Base-by-base conservation (phyloP, 2,329 filamentous ascomycete genomes). In the Intubia oerlemansii region DNA sequence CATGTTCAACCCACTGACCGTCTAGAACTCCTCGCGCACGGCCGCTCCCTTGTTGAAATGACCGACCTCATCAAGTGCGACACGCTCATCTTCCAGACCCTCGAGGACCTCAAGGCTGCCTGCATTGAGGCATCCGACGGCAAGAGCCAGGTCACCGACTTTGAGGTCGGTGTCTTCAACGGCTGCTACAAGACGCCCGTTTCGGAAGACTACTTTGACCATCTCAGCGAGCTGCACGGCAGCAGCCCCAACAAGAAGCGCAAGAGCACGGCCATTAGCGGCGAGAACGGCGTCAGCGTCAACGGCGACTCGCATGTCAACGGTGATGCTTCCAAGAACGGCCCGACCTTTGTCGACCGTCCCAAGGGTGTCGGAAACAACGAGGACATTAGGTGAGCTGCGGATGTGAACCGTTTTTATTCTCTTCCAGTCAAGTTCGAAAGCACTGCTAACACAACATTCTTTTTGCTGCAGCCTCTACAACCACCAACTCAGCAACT, bases 151-250 rank as follows among this genome's bases (percentile, higher is more conserved):
- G 26, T 38, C 17, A 24, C 18, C 7, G 59, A 74, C 32, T 93
- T 93, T 39, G 85, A 95, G 46, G 71, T 90, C 3, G 84, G 85
- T 30, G 84, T 93, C 7, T 93, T 95, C 54, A 81, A 72, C 44
- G 85, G 85, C 25, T 68, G 71, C 37, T 93, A 93, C 49, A 61
- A 79, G 35, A 93, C 85, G 0, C 68, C 69, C 0, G 76, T 93
- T 2, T 66, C 74, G 2, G 62, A 71, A 6, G 71, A 65, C 21
- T 93, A 93, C 52, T 88, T 93, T 40, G 68, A 79, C 38, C 78
- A 81, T 42, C 58, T 90, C 5, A 73, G 79, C 49, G 56, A 62
- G 33, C 51, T 82, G 12, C 62, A 79, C 30, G 76, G 74, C 26
- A 23, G 13, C 4, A 23, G 24, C 24, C 71, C 79, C 47, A 73